These are phyloP conservation scores for Elaeis oleifera DNA, from an alignment of 202 grass and related monocot species.

Conservation along the genomic window DNA sequence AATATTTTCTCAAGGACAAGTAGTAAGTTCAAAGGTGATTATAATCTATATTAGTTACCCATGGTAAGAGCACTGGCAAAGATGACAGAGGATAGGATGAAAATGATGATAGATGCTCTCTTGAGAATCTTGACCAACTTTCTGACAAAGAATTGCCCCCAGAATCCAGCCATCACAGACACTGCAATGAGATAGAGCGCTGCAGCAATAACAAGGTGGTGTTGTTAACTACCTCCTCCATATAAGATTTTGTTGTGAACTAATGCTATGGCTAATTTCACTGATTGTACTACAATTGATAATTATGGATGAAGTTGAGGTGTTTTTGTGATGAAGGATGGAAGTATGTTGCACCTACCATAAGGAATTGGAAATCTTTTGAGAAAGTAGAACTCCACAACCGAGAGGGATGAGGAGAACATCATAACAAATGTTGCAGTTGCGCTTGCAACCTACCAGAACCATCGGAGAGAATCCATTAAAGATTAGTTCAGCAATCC, in stretches of 20 bases:
- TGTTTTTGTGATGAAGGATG: background rate
- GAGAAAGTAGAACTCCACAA: conserved; percentile 91
- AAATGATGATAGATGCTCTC: conserved; percentile 82
- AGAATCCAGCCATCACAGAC: conserved; percentile 85
- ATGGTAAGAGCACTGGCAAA: conserved; percentile 86
- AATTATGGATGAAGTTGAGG: background rate
- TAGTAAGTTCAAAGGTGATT: too few species aligned
- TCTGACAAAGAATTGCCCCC: conserved; percentile 82
- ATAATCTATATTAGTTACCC: conserved; percentile 36
- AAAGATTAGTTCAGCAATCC: too few species aligned
- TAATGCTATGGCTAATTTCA: too few species aligned
- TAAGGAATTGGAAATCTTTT: conserved; percentile 81
- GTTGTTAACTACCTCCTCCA: background rate
- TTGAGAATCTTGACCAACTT: conserved; percentile 66
- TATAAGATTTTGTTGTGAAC: too few species aligned
- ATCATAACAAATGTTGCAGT: conserved; percentile 99
- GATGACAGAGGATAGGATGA: conserved; percentile 96
- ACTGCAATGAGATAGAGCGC: conserved; percentile 71
- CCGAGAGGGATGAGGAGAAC: conserved; percentile 98
- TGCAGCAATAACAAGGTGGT: conserved; percentile 26
- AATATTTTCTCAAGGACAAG: too few species aligned
- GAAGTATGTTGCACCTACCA: conserved; percentile 31
- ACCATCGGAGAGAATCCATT: background rate
- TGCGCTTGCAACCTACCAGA: conserved; percentile 79
- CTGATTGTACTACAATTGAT: too few species aligned